Evolutionary conservation across 2,329 filamentous ascomycete species (phyloP).

Genomic region (Aspergillus eucalypticola): DNA sequence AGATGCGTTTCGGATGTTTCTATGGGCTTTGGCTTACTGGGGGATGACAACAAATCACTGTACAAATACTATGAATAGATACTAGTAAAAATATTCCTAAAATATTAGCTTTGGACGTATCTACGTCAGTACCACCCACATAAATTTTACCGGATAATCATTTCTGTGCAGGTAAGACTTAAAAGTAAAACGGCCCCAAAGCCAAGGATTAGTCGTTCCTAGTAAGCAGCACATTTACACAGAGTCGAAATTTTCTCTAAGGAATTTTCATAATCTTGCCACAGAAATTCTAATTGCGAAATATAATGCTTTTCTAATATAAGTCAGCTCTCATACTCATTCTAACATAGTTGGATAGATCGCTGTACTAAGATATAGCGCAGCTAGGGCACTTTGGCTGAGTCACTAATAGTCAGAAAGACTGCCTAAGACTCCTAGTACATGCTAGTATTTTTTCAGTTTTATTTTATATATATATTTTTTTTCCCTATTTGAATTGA

Average conservation of each 20-base stretch:
- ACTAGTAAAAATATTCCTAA: not conserved
- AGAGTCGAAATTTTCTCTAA: not conserved
- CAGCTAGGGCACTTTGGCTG: too few species aligned
- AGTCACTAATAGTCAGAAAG: too few species aligned
- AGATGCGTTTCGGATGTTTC: not conserved
- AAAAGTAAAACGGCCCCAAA: not conserved
- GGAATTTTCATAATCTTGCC: not conserved
- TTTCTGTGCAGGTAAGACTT: not conserved
- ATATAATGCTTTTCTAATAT: not conserved
- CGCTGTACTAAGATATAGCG: too few species aligned
- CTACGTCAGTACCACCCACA: not conserved
- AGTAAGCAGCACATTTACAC: not conserved
- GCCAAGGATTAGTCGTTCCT: not conserved
- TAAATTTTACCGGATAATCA: not conserved
- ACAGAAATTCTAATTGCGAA: too few species aligned
- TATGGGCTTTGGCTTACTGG: not conserved
- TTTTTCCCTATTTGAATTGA: too few species aligned
- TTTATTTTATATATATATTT: too few species aligned
- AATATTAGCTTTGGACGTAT: not conserved
- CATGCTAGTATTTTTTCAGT: too few species aligned
- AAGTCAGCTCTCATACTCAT: not conserved
- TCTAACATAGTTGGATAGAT: not conserved
- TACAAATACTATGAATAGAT: not conserved
- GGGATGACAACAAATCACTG: not conserved
- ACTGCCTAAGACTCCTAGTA: too few species aligned